Conservation (phyloP, 208 protist genomes). For the Herpetomonas samuelpessoai region DNA sequence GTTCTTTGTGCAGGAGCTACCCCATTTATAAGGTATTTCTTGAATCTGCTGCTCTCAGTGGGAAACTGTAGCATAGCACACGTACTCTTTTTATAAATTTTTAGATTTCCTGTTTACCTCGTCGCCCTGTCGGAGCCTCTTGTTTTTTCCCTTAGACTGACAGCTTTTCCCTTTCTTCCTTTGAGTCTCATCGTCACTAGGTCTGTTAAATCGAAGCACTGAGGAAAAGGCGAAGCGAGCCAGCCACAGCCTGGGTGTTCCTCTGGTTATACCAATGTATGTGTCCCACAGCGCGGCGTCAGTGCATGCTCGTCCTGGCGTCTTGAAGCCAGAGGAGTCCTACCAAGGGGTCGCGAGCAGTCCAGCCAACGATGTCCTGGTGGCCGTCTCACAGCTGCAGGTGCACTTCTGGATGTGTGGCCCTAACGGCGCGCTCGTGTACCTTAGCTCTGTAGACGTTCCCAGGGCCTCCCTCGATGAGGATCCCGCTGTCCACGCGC, state of each 20-base stretch:
- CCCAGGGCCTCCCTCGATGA: conserved; percentile 35
- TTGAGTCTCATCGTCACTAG: not conserved
- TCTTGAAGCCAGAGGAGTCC: not conserved
- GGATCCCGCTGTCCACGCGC: conserved; percentile 39
- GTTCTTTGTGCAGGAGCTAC: too few species aligned
- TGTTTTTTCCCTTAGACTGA: conserved; percentile 1
- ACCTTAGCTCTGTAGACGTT: conserved; percentile 42
- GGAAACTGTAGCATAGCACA: too few species aligned
- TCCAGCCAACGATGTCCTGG: conserved; percentile 29
- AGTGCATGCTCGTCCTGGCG: not conserved
- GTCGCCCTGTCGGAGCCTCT: not conserved
- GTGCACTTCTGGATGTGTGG: conserved; percentile 56
- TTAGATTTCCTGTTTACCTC: conserved; percentile 3
- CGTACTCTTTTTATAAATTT: conserved; percentile 3
- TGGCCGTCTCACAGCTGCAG: conserved; percentile 46
- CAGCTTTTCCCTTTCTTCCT: not conserved
- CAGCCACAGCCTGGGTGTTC: too few species aligned
- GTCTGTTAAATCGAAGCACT: too few species aligned
- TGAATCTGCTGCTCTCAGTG: too few species aligned
- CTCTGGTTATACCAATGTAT: too few species aligned
- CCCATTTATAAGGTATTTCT: too few species aligned
- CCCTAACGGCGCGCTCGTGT: conserved; percentile 17
- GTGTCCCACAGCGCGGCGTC: not conserved
- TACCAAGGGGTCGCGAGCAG: conserved; percentile 1
- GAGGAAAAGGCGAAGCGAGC: too few species aligned